phyloP scores from a whole-genome alignment of 352 stramenopile genomes.

The Globisporangium emineosum region DNA sequence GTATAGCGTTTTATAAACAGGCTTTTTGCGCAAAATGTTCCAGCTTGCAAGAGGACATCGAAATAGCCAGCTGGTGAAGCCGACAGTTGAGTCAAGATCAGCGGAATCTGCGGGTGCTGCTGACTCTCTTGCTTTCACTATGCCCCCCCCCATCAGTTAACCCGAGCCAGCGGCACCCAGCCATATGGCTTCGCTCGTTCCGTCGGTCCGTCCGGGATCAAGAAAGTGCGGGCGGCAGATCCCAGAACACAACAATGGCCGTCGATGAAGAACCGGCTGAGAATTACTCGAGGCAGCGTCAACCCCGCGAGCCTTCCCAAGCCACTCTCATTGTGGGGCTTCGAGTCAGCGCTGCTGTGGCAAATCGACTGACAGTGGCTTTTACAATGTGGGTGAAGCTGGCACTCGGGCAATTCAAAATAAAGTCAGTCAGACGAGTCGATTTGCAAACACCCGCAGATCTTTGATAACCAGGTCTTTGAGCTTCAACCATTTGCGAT shows the following conservation, averaged over 20 bases:
- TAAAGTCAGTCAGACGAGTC: background rate
- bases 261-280: background rate
- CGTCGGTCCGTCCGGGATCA: conserved; percentile 5
- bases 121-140: background rate
- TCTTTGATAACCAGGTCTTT: too few species aligned
- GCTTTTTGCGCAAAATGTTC: background rate
- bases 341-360: background rate
- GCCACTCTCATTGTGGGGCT: background rate
- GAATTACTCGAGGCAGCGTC: background rate
- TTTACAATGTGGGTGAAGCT: background rate
- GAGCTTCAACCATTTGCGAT: background rate
- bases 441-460: background rate
- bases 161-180: background rate
- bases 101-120: conserved; percentile 6
- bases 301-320: background rate
- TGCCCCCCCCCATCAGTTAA: background rate
- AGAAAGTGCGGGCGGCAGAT: conserved; percentile 1
- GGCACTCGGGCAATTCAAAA: background rate
- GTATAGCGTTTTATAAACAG: background rate
- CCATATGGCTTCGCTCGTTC: conserved; percentile 12
- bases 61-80: conserved; percentile 1
- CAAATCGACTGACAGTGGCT: background rate
- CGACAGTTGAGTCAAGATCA: background rate
- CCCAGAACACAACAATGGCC: background rate
- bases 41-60: background rate